Conservation (phyloP, 2,329 filamentous ascomycete species). For the Cryphonectria radicalis region DNA sequence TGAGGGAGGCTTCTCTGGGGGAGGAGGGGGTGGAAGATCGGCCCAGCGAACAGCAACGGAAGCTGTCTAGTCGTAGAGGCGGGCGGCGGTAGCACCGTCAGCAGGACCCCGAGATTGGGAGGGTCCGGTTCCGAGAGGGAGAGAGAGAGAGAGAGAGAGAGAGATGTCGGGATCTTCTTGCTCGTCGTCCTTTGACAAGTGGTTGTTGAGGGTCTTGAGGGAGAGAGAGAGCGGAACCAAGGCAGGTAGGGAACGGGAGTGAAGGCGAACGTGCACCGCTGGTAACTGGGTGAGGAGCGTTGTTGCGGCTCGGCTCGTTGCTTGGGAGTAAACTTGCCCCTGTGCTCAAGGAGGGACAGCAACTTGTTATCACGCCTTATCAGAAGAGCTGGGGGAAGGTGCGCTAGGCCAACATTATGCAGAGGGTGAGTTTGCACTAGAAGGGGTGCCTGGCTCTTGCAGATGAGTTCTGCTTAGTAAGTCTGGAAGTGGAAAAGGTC, state of each 20-base stretch:
- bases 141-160: neutral
- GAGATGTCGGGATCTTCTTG: neutral
- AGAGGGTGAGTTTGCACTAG: too few relatives aligned
- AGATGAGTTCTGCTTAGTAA: neutral
- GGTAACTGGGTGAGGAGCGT: neutral
- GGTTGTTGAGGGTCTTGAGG: neutral
- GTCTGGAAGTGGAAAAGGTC: neutral
- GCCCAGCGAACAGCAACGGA: neutral
- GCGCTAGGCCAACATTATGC: neutral
- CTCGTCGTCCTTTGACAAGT: neutral
- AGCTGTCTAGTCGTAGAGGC: neutral
- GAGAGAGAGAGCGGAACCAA: neutral
- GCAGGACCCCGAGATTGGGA: neutral
- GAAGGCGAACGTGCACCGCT: neutral
- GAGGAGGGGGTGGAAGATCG: too few relatives aligned
- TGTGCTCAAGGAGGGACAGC: conserved; percentile 6
- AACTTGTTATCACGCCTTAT: conserved; percentile 7
- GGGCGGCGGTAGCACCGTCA: neutral
- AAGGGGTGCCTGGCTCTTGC: too few relatives aligned
- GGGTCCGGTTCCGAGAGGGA: neutral
- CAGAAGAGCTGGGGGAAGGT: neutral
- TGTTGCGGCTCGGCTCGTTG: neutral
- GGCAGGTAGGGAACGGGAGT: neutral
- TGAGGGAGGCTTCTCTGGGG: neutral
- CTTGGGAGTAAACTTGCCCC: neutral